Percentiles rank a stretch among this genome's conserved stretches.
Evolutionary conservation across 495 filamentous ascomycete genomes (phyloP).

Genomic region (Margaritispora aquatica): DNA sequence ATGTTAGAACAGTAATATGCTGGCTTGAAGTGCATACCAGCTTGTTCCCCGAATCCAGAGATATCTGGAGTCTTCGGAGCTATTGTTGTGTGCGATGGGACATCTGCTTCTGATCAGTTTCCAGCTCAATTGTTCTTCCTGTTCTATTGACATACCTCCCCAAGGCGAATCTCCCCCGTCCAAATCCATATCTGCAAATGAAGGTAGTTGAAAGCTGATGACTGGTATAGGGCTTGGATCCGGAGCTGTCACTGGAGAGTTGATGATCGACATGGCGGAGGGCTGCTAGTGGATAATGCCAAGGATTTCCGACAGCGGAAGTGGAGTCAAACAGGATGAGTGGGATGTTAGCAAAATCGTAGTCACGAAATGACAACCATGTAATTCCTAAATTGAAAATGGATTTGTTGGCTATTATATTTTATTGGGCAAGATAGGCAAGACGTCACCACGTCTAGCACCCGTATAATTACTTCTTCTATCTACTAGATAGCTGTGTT

Average conservation of each 20-base stretch:
- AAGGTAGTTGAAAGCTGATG: constrained; percentile 3
- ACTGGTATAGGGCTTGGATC: constrained; percentile 1
- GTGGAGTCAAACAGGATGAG: not conserved
- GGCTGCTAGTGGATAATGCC: not conserved
- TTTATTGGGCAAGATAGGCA: no score
- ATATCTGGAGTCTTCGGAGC: constrained; percentile 10
- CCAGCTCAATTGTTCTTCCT: not conserved
- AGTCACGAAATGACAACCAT: no score
- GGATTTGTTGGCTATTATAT: no score
- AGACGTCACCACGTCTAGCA: no score
- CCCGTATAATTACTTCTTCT: no score
- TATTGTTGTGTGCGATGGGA: constrained; percentile 19
- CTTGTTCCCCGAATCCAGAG: constrained; percentile 8
- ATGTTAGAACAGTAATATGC: no score
- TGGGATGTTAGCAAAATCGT: no score
- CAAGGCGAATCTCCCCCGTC: constrained; percentile 62
- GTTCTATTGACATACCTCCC: constrained; percentile 47
- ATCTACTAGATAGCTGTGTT: no score
- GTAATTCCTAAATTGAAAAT: no score
- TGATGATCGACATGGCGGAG: constrained; percentile 11
- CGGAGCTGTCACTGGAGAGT: constrained; percentile 6
- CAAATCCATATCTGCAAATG: constrained; percentile 47
- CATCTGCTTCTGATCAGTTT: constrained; percentile 14
- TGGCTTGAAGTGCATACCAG: no score
- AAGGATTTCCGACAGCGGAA: not conserved